Conservation (phyloP, 2,329 filamentous ascomycete species). For the Clonostachys rhizophaga region DNA sequence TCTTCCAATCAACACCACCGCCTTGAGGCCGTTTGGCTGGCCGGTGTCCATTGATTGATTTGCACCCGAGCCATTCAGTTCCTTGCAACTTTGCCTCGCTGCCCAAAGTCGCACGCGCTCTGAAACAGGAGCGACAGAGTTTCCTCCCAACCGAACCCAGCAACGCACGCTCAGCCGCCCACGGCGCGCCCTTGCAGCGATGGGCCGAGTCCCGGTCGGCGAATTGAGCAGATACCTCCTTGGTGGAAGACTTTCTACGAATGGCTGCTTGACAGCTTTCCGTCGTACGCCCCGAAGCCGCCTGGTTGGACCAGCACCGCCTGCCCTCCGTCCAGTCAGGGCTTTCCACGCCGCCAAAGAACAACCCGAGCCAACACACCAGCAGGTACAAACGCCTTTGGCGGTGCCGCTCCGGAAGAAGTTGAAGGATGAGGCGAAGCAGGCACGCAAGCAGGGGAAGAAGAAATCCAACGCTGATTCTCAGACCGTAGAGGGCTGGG, state of each 20-base stretch:
- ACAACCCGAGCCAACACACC: conserved; percentile 9
- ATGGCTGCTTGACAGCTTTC: conserved; percentile 29
- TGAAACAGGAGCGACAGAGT: too few species aligned
- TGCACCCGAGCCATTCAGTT: too few species aligned
- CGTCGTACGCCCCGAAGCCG: conserved; percentile 3
- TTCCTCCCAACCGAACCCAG: too few species aligned
- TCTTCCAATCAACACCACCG: too few species aligned
- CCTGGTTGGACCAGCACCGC: neutral
- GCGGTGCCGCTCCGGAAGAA: conserved; percentile 62
- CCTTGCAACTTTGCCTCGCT: too few species aligned
- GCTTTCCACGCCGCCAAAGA: conserved; percentile 19
- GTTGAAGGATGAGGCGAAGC: conserved; percentile 66
- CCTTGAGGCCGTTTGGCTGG: too few species aligned
- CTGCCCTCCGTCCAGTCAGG: conserved; percentile 10
- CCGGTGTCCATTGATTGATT: too few species aligned
- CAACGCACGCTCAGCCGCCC: neutral
- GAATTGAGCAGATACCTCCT: conserved; percentile 45
- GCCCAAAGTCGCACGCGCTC: too few species aligned
- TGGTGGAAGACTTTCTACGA: conserved; percentile 32
- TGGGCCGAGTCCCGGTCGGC: conserved; percentile 37
- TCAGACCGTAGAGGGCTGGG: conserved; percentile 68
- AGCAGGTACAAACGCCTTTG: conserved; percentile 8
- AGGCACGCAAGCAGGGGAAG: conserved; percentile 60
- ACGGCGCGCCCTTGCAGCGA: conserved; percentile 10
- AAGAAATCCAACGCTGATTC: conserved; percentile 37